These are phyloP conservation scores for Nothophaeocryptopus gaeumannii DNA, from an alignment of 2,329 filamentous ascomycete genomes.

Conservation along the genomic window DNA sequence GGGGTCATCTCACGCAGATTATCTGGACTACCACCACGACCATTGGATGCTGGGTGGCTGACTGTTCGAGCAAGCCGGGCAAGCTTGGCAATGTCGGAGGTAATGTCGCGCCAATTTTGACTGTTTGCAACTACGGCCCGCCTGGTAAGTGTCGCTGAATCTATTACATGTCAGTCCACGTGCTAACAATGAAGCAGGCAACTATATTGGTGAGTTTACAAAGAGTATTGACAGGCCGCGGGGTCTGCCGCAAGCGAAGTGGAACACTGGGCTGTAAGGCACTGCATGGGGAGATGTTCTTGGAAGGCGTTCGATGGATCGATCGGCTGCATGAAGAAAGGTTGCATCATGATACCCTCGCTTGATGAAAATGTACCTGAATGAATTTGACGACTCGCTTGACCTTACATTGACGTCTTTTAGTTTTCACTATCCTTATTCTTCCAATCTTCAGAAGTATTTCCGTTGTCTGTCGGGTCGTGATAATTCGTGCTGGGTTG, in stretches of 20 bases:
- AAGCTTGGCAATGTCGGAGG: slow-evolving; percentile 40
- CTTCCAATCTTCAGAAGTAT: too few relatives aligned
- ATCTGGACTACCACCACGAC: slow-evolving; percentile 63
- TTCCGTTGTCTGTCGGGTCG: too few relatives aligned
- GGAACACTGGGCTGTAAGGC: slow-evolving; percentile 4
- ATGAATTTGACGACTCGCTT: too few relatives aligned
- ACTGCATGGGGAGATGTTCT: neutral
- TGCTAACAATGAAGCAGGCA: slow-evolving; percentile 6
- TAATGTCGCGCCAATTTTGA: slow-evolving; percentile 57
- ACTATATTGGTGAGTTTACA: slow-evolving; percentile 15
- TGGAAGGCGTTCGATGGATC: neutral
- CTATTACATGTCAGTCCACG: neutral
- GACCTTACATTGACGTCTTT: too few relatives aligned
- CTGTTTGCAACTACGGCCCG: slow-evolving; percentile 81
- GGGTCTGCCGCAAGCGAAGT: slow-evolving; percentile 6
- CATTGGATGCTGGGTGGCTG: slow-evolving; percentile 60
- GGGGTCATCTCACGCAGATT: slow-evolving; percentile 73
- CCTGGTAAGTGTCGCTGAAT: slow-evolving; percentile 55
- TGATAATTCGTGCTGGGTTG: too few relatives aligned
- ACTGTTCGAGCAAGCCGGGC: slow-evolving; percentile 49
- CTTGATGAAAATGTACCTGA: neutral
- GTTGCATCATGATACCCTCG: slow-evolving; percentile 5
- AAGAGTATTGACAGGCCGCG: slow-evolving; percentile 11
- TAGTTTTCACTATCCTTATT: too few relatives aligned
- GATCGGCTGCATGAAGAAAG: neutral